phyloP scores from a whole-genome alignment of 352 stramenopile species.

The Nothophytophthora sp. region DNA sequence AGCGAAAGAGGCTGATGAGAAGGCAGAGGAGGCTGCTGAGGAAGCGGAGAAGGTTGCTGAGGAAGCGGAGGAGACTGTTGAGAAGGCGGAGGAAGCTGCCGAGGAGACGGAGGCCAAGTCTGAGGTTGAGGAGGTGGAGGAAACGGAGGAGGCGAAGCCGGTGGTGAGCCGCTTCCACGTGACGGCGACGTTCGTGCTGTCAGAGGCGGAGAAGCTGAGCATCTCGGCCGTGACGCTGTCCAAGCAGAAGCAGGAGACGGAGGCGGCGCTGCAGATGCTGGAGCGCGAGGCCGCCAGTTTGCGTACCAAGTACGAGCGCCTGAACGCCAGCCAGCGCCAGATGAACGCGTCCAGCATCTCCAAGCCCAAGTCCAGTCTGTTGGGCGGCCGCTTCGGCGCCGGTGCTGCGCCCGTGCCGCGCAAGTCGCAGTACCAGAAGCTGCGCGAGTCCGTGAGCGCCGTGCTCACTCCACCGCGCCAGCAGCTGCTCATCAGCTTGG shows the following conservation, averaged over 20 bases:
- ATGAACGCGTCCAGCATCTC: constrained; percentile 49
- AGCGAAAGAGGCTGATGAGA: constrained; percentile 13
- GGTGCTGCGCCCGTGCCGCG: constrained; percentile 31
- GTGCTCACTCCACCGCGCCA: constrained; percentile 76
- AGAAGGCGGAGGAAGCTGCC: constrained; percentile 15
- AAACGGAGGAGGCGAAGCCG: constrained; percentile 26
- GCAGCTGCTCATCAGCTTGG: constrained; percentile 70
- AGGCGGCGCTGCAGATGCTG: constrained; percentile 56
- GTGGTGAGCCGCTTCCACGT: constrained; percentile 63
- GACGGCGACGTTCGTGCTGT: constrained; percentile 68
- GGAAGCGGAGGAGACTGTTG: not conserved
- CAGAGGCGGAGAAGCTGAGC: constrained; percentile 76
- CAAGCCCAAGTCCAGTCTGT: constrained; percentile 61
- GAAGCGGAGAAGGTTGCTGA: constrained; percentile 15
- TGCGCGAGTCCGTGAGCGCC: constrained; percentile 57
- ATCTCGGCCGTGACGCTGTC: constrained; percentile 69
- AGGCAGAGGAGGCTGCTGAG: constrained; percentile 8
- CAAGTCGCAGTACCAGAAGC: constrained; percentile 70
- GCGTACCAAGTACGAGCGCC: constrained; percentile 80
- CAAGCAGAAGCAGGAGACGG: constrained; percentile 82
- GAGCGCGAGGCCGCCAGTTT: constrained; percentile 77
- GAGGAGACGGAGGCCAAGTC: constrained; percentile 10
- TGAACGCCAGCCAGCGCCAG: constrained; percentile 79
- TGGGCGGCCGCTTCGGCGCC: constrained; percentile 52
- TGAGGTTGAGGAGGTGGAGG: constrained; percentile 5